phyloP scores from a whole-genome alignment of 208 protist species.

The Leishmania gerbilli region DNA sequence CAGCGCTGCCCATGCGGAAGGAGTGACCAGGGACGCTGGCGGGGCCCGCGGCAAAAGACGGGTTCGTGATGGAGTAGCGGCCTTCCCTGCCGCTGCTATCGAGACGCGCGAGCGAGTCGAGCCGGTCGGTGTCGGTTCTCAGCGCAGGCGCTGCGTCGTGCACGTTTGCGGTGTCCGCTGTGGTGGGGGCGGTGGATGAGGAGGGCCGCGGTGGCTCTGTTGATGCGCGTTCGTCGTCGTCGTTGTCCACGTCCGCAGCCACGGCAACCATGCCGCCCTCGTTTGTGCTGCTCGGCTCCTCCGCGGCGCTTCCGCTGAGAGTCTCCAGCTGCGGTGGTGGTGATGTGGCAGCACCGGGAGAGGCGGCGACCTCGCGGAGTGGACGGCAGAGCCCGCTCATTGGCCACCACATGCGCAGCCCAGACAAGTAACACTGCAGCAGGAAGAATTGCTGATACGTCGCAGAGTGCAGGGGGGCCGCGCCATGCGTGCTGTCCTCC shows the following conservation, averaged over 20 bases:
- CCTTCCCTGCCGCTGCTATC: slow-evolving; percentile 2
- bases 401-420: slow-evolving; percentile 46
- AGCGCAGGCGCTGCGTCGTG: neutral
- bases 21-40: neutral
- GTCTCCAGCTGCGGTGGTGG: neutral
- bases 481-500: neutral
- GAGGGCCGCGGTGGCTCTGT: neutral
- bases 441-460: slow-evolving; percentile 63
- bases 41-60: slow-evolving; percentile 11
- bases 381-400: slow-evolving; percentile 34
- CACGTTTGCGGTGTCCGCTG: neutral
- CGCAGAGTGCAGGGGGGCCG: neutral
- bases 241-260: neutral
- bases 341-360: neutral
- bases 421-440: slow-evolving; percentile 66
- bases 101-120: neutral
- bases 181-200: neutral
- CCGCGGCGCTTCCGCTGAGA: neutral
- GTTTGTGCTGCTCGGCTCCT: neutral
- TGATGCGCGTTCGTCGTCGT: neutral
- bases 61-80: slow-evolving; percentile 27
- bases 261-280: neutral
- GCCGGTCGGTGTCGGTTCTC: neutral
- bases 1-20: neutral
- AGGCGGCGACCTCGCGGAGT: neutral